Evolutionary conservation across 1,284 basidiomycete genomes (phyloP), one percentile per base, ranked within the genome.

Genomic region (Thecaphora frezii): DNA sequence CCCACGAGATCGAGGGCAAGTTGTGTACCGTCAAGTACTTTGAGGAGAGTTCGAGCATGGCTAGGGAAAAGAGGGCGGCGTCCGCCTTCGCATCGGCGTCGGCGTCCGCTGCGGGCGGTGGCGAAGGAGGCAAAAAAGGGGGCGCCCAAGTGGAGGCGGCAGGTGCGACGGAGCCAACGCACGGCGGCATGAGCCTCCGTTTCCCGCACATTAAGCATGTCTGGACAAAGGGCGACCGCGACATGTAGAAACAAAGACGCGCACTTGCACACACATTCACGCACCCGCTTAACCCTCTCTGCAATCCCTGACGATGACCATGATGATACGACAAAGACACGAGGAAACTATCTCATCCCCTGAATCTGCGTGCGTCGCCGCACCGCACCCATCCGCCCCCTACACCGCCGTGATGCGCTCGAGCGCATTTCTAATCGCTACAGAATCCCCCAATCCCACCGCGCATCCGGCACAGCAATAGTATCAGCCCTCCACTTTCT

Each of bases 141-240:
- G 23, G 19, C 9, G 43, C 40, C 18, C 23, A 44, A 19, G 46
- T 24, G 23, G 23, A 47, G 3, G 53, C n/a, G n/a, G n/a, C n/a
- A n/a, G n/a, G n/a, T n/a, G n/a, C n/a, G n/a, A n/a, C n/a, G n/a
- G n/a, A n/a, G n/a, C n/a, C n/a, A n/a, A n/a, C n/a, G n/a, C n/a
- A 42, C 9, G 23, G 28, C 8, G 45, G 38, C 21, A 21, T 30
- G 26, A 69, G 69, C 30, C 48, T 73, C 1, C 68, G 71, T 21
- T 73, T 73, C 40, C 69, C 71, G 19, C 55, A 67, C 16, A 54
- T 73, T 47, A 73, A 73, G 44, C 52, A 63, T 19, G 61, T 73
- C 37, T 73, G 58, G 49, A 14, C n/a, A 23, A 8, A n/a, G 16
- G 46, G 33, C 5, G 42, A 46, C n/a, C 60, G 68, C 12, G 58